Conservation (phyloP, 2,329 filamentous ascomycete species). For the Passalora sequoiae region DNA sequence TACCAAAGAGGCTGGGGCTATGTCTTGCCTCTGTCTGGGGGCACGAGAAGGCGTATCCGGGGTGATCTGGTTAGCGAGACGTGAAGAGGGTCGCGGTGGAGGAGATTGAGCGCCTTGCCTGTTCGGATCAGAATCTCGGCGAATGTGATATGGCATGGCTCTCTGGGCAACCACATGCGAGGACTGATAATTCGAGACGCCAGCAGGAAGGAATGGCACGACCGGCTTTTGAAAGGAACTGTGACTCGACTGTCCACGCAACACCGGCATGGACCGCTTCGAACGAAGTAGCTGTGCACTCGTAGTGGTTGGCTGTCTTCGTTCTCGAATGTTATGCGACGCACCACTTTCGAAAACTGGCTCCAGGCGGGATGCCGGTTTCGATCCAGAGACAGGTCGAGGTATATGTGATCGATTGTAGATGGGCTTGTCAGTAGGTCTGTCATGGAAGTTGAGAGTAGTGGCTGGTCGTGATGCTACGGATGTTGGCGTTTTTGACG, state of each 20-base stretch:
- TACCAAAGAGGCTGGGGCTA: slow-evolving; percentile 48
- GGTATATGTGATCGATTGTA: slow-evolving; percentile 65
- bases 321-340: slow-evolving; percentile 60
- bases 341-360: slow-evolving; percentile 87
- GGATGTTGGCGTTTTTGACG: slow-evolving; percentile 48
- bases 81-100: slow-evolving; percentile 43
- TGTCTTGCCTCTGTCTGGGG: slow-evolving; percentile 32
- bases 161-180: slow-evolving; percentile 70
- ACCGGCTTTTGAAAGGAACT: slow-evolving; percentile 58
- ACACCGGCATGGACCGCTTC: slow-evolving; percentile 57
- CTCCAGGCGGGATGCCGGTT: slow-evolving; percentile 64
- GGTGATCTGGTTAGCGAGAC: slow-evolving; percentile 44
- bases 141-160: slow-evolving; percentile 60
- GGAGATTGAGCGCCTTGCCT: slow-evolving; percentile 41
- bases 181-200: slow-evolving; percentile 65
- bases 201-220: slow-evolving; percentile 73
- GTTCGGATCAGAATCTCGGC: slow-evolving; percentile 71
- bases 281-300: slow-evolving; percentile 52
- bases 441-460: slow-evolving; percentile 87
- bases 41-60: slow-evolving; percentile 48
- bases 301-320: slow-evolving; percentile 48
- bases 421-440: slow-evolving; percentile 43
- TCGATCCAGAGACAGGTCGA: slow-evolving; percentile 57
- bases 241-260: slow-evolving; percentile 43
- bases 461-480: slow-evolving; percentile 70